phyloP scores from a whole-genome alignment of 768 basidiomycete species.

The Trametopsis cervina region DNA sequence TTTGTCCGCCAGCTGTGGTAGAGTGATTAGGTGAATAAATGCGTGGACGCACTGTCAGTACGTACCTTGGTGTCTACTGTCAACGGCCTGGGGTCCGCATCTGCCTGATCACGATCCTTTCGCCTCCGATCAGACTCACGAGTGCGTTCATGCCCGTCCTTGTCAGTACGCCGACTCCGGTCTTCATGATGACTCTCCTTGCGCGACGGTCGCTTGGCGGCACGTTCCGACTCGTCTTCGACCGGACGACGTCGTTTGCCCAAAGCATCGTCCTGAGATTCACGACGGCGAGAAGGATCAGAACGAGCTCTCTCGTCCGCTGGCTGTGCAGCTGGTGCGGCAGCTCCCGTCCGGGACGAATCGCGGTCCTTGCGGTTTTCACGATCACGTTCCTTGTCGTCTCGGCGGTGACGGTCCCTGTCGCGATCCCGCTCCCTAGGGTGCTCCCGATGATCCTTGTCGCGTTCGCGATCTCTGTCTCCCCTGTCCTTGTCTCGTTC shows the following conservation, averaged over 20 bases:
- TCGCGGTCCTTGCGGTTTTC: conserved; percentile 59
- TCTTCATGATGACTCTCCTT: conserved; percentile 77
- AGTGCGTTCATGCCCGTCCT: conserved; percentile 58
- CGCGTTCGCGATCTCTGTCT: conserved; percentile 41
- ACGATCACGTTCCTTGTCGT: conserved; percentile 53
- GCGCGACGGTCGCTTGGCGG: conserved; percentile 74
- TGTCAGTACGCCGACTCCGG: conserved; percentile 60
- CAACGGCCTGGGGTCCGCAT: conserved; percentile 39
- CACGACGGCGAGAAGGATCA: conserved; percentile 51
- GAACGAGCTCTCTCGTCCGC: conserved; percentile 56
- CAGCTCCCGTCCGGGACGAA: conserved; percentile 27
- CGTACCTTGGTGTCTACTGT: conserved; percentile 57
- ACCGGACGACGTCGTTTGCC: conserved; percentile 64
- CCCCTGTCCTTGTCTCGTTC: conserved; percentile 24
- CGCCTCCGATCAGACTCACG: conserved; percentile 64
- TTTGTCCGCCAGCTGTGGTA: conserved; percentile 42
- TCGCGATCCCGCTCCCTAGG: conserved; percentile 40
- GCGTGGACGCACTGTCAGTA: conserved; percentile 1
- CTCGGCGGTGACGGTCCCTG: conserved; percentile 26
- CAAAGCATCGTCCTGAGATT: conserved; percentile 48
- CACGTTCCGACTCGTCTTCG: conserved; percentile 77
- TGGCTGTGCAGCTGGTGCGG: conserved; percentile 21
- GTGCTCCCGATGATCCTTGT: conserved; percentile 31
- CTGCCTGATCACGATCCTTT: conserved; percentile 53
- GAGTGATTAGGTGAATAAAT: background rate